Percentiles rank a stretch among this genome's conserved stretches.
These are phyloP conservation scores for Larix kaempferi DNA, from an alignment of 75 land plant genomes.

Conservation along the genomic window DNA sequence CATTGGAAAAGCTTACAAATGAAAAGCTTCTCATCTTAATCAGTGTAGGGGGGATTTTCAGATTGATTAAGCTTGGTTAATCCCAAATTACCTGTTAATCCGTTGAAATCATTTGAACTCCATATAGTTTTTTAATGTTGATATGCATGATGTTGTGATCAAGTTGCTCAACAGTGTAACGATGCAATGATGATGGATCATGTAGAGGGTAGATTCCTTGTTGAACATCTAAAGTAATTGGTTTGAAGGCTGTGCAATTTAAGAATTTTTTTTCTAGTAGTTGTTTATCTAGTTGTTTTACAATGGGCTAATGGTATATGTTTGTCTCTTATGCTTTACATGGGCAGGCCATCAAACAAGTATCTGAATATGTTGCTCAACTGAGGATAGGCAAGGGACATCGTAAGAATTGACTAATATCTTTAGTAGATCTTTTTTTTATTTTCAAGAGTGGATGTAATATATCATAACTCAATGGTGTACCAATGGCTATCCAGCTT, in stretches of 20 bases:
- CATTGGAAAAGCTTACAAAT: constrained; percentile 84
- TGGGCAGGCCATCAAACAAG: not conserved
- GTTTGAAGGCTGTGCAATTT: not conserved
- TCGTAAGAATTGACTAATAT: too few relatives aligned
- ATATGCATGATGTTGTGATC: not conserved
- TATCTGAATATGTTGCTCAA: too few relatives aligned
- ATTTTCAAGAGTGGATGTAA: too few relatives aligned
- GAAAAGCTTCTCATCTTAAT: constrained; percentile 82
- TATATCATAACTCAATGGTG: not conserved
- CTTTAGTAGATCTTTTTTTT: too few relatives aligned
- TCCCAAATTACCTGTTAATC: not conserved
- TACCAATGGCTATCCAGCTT: not conserved
- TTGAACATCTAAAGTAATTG: constrained; percentile 55
- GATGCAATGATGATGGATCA: constrained; percentile 71
- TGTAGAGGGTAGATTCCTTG: constrained; percentile 69
- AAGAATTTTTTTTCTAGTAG: not conserved
- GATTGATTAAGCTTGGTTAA: not conserved
- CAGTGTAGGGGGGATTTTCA: constrained; percentile 29
- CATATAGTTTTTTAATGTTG: not conserved
- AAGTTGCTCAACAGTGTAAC: constrained; percentile 45
- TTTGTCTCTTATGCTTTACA: too few relatives aligned
- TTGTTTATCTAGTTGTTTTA: too few relatives aligned
- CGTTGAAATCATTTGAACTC: not conserved
- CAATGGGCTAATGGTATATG: too few relatives aligned
- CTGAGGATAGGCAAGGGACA: too few relatives aligned